These are phyloP conservation scores for Magnusiomyces clavatus DNA, from an alignment of 1,139 yeast genomes.

Conservation along the genomic window DNA sequence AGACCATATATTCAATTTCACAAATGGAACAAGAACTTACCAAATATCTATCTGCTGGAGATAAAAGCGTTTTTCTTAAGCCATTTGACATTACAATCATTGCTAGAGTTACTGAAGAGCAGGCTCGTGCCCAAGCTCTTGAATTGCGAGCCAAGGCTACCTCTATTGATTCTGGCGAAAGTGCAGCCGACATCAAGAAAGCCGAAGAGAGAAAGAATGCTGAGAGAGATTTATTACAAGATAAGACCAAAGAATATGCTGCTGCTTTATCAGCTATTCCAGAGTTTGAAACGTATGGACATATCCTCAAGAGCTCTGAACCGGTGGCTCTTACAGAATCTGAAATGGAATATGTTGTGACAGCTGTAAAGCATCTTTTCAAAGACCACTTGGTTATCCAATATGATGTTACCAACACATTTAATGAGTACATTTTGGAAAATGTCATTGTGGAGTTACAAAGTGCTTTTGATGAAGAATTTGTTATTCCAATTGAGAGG, in stretches of 20 bases:
- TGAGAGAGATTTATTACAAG: slow-evolving; percentile 20
- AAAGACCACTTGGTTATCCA: slow-evolving; percentile 72
- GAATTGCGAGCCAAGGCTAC: slow-evolving; percentile 29
- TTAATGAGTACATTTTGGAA: slow-evolving; percentile 68
- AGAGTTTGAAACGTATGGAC: slow-evolving; percentile 65
- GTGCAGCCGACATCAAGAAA: slow-evolving; percentile 12
- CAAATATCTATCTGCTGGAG: slow-evolving; percentile 53
- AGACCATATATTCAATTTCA: slow-evolving; percentile 62
- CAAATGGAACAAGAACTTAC: slow-evolving; percentile 73
- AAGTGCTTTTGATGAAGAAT: slow-evolving; percentile 48
- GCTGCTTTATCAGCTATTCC: slow-evolving; percentile 60
- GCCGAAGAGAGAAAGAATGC: slow-evolving; percentile 32
- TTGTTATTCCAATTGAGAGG: slow-evolving; percentile 64
- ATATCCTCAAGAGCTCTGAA: slow-evolving; percentile 62
- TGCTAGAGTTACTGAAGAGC: slow-evolving; percentile 56
- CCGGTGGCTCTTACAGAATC: slow-evolving; percentile 74
- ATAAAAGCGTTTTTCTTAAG: slow-evolving; percentile 47
- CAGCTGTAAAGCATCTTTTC: slow-evolving; percentile 76
- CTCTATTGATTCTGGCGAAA: slow-evolving; percentile 15
- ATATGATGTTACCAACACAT: slow-evolving; percentile 77
- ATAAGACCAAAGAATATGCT: slow-evolving; percentile 55
- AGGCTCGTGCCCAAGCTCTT: slow-evolving; percentile 53
- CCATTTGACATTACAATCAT: slow-evolving; percentile 69
- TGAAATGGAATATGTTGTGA: slow-evolving; percentile 90
- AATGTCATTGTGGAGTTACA: slow-evolving; percentile 63